phyloP scores from a whole-genome alignment of 169 alveolate genomes.

The Fabrea salina region DNA sequence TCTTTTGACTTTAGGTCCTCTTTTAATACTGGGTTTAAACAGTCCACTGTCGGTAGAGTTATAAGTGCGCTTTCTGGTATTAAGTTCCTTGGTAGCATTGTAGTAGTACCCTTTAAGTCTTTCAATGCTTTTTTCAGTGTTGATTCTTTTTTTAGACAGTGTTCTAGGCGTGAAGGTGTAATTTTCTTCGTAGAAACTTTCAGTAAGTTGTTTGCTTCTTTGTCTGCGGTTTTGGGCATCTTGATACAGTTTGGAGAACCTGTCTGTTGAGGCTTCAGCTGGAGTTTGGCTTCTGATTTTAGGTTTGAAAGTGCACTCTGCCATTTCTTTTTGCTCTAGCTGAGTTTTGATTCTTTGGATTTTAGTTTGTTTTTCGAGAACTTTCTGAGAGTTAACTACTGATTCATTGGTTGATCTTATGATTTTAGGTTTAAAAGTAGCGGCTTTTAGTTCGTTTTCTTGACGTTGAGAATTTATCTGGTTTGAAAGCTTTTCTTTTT shows the following conservation, averaged over 20 bases:
- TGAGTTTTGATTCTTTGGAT: too few species aligned
- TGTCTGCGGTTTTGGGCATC: not conserved
- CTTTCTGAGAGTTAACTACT: too few species aligned
- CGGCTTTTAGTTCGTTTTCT: too few species aligned
- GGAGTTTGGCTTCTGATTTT: too few species aligned
- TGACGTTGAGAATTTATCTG: too few species aligned
- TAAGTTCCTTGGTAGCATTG: not conserved
- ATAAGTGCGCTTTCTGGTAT: not conserved
- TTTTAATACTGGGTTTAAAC: not conserved
- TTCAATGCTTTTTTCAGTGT: not conserved
- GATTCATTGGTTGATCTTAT: too few species aligned
- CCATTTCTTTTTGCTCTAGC: too few species aligned
- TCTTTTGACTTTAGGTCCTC: not conserved
- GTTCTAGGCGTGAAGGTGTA: not conserved
- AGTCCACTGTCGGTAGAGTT: not conserved
- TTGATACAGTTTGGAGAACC: not conserved
- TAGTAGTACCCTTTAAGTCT: not conserved
- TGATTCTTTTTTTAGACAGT: not conserved
- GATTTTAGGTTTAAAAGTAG: too few species aligned
- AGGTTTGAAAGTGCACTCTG: too few species aligned
- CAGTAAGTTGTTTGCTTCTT: not conserved
- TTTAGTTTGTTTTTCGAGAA: too few species aligned
- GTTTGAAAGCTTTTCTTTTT: too few species aligned
- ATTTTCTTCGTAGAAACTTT: not conserved
- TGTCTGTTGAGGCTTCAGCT: too few species aligned